phyloP scores from a whole-genome alignment of 805 yeast species.

The Saccharomyces mikatae region DNA sequence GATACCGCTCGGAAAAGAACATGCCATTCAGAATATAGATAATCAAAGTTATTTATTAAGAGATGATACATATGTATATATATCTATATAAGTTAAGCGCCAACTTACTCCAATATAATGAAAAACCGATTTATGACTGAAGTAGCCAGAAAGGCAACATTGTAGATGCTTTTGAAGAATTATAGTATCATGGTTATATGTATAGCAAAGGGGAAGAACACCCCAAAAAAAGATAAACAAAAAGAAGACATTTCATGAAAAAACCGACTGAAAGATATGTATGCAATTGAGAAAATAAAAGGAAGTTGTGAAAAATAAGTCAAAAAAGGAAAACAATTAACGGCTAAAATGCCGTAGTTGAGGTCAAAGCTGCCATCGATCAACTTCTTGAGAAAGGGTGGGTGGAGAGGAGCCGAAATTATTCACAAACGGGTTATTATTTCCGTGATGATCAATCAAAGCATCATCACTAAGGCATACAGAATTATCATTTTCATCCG shows the following conservation, averaged over 20 bases:
- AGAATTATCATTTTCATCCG: background rate
- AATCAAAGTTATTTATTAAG: background rate
- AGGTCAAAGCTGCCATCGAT: background rate
- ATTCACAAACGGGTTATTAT: background rate
- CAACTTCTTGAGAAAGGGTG: conserved; percentile 6
- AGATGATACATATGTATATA: background rate
- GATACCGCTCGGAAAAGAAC: background rate
- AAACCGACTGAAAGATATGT: background rate
- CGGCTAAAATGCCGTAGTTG: background rate
- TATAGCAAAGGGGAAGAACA: background rate
- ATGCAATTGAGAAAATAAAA: background rate
- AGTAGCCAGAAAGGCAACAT: background rate
- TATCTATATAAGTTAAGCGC: background rate
- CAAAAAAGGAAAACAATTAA: background rate
- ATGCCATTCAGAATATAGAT: background rate
- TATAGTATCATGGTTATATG: background rate
- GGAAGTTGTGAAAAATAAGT: background rate
- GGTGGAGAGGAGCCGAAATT: conserved; percentile 7
- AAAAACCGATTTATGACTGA: background rate
- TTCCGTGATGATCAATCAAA: background rate
- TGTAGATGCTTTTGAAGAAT: background rate
- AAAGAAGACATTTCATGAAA: background rate
- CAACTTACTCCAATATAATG: background rate
- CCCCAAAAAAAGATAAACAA: background rate
- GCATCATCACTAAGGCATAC: background rate